Conservation (phyloP, 2,329 filamentous ascomycete species). For the Fonsecaea multimorphosa region DNA sequence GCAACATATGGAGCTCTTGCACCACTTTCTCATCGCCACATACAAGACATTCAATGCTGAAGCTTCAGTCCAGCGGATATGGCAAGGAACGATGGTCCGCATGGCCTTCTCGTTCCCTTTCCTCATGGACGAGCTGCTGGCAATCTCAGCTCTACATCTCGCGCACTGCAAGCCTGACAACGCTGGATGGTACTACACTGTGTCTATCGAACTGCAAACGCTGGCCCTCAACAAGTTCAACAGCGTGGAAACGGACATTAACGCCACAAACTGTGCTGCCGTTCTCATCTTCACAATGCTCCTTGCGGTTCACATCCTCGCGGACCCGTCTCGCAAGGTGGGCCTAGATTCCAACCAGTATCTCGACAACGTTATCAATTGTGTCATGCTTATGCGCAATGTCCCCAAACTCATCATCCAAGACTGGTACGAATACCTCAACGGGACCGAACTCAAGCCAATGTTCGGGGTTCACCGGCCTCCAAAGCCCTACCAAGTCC, state of each 20-base stretch:
- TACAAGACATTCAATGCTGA: conserved; percentile 40
- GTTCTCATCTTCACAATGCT: conserved; percentile 29
- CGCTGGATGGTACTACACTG: conserved; percentile 18
- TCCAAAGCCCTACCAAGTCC: conserved; percentile 22
- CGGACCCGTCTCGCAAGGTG: conserved; percentile 16
- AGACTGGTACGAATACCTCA: conserved; percentile 22
- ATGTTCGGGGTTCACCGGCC: conserved; percentile 18
- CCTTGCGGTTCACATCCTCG: conserved; percentile 27
- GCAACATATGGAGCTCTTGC: conserved; percentile 42
- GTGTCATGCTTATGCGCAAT: conserved; percentile 26
- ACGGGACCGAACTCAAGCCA: conserved; percentile 17
- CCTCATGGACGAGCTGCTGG: conserved; percentile 39
- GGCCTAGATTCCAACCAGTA: conserved; percentile 22
- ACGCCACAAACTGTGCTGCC: conserved; percentile 27
- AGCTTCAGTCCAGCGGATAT: background rate
- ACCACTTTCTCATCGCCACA: conserved; percentile 39
- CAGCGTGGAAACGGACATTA: conserved; percentile 15
- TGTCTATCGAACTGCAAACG: conserved; percentile 29
- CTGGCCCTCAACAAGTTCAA: conserved; percentile 27
- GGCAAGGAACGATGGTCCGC: conserved; percentile 8
- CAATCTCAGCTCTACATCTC: conserved; percentile 40
- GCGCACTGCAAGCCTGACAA: conserved; percentile 23
- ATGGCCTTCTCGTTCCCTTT: conserved; percentile 29
- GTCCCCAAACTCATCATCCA: conserved; percentile 23
- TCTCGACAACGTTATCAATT: conserved; percentile 28